Evolutionary conservation across 2,329 filamentous ascomycete species (phyloP).

Genomic region (Talaromyces islandicus): DNA sequence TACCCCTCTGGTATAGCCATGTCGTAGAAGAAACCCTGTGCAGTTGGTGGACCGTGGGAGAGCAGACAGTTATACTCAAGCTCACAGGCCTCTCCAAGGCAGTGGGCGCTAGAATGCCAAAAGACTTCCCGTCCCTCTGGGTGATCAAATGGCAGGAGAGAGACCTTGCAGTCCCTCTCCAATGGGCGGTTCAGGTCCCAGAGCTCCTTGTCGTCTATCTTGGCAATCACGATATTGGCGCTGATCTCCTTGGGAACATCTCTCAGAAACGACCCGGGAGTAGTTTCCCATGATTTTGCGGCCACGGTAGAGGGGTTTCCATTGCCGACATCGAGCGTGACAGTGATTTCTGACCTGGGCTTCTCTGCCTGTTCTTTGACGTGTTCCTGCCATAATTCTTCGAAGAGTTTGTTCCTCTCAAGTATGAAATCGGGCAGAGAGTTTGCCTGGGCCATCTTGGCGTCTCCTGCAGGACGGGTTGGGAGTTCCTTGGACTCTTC

Average conservation of each 20-base stretch:
- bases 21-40: constrained; percentile 95
- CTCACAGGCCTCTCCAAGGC: constrained; percentile 92
- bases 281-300: constrained; percentile 87
- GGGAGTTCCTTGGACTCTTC: constrained; percentile 32
- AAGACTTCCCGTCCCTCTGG: constrained; percentile 82
- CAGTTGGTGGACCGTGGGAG: constrained; percentile 87
- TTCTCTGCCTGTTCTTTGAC: constrained; percentile 64
- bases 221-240: constrained; percentile 77
- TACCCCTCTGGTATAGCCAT: constrained; percentile 73
- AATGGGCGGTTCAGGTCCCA: constrained; percentile 92
- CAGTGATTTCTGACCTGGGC: constrained; percentile 42
- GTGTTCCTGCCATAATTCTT: constrained; percentile 77
- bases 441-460: constrained; percentile 22
- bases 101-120: constrained; percentile 95
- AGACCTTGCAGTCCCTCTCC: constrained; percentile 79
- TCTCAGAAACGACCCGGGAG: constrained; percentile 70
- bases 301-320: constrained; percentile 34
- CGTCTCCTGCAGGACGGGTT: constrained; percentile 20
- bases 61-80: constrained; percentile 84
- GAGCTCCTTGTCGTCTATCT: constrained; percentile 70
- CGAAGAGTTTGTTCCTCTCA: constrained; percentile 79
- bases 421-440: constrained; percentile 69
- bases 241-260: constrained; percentile 79
- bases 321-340: constrained; percentile 41
- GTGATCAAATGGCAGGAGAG: constrained; percentile 76